A percentile compares a stretch with the other conserved stretches of the same genome.
phyloP scores from a whole-genome alignment of 352 stramenopile genomes.

The Globisporangium carolinianum region DNA sequence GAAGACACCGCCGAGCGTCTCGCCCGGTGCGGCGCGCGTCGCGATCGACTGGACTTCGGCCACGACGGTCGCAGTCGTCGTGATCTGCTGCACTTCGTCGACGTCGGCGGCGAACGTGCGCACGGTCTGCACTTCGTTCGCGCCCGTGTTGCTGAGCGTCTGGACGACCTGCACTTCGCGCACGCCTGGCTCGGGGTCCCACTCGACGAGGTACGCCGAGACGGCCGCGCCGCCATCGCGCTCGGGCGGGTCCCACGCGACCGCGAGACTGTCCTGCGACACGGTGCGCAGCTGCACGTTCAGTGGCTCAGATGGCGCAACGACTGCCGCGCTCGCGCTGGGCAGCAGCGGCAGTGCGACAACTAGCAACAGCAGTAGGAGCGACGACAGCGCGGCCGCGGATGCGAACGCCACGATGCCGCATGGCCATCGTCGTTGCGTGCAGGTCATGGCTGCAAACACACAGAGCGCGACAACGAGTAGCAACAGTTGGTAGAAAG shows the following conservation, averaged over 20 bases:
- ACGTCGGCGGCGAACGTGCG: constrained; percentile 79
- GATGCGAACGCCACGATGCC: too few relatives aligned
- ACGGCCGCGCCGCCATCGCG: constrained; percentile 71
- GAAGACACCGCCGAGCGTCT: constrained; percentile 86
- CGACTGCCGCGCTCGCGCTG: background rate
- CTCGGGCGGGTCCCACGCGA: constrained; percentile 68
- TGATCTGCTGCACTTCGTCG: constrained; percentile 87
- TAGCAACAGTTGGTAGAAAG: too few relatives aligned
- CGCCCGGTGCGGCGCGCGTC: constrained; percentile 71
- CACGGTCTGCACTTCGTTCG: constrained; percentile 93
- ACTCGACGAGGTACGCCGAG: constrained; percentile 84
- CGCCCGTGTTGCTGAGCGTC: constrained; percentile 72
- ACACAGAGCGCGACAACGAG: too few relatives aligned
- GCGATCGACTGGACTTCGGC: constrained; percentile 83
- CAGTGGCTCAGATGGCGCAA: constrained; percentile 38
- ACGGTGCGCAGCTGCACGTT: constrained; percentile 62
- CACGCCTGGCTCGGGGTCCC: constrained; percentile 86
- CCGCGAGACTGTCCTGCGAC: constrained; percentile 59
- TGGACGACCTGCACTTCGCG: constrained; percentile 86
- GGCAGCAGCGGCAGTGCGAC: background rate
- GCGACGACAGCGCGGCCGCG: too few relatives aligned
- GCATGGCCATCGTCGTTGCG: too few relatives aligned
- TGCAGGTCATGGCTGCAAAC: too few relatives aligned
- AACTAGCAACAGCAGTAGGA: too few relatives aligned
- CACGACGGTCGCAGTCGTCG: constrained; percentile 51